Evolutionary conservation across 2,329 filamentous ascomycete genomes (phyloP), one percentile per base, ranked within the genome.

Genomic region (Chaetomium olivaceum): DNA sequence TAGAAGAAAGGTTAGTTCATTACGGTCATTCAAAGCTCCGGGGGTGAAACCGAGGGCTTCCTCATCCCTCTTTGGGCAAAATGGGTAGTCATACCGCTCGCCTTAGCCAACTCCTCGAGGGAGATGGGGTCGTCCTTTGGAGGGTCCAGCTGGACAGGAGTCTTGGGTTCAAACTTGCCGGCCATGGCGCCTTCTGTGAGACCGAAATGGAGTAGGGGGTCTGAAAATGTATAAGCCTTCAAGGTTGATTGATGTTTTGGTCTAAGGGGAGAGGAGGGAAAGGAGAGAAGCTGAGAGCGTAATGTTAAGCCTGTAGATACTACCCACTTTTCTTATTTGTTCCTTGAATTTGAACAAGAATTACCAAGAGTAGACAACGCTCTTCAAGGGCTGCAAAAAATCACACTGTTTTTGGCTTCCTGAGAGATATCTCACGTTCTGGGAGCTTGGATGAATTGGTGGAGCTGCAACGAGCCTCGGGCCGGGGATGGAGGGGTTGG

Each of bases 121-220:
- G 89, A 88, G 73, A 99, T 97, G 46, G 86, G 85, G 73, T 97
- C 93, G 75, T 92, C 85, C 80, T 96, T 98, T 16, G 95, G 95
- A 46, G 92, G 89, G 65, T 90, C 83, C 66, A 99, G 86, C 64
- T 88, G 80, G 67, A 95, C 89, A 3, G 91, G 85, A 31, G 81
- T 80, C 79, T 95, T 96, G 52, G 92, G 92, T 76, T 91, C 89
- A 73, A 96, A 96, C 72, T 86, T 89, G 69, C 83, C 85, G 67
- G 83, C 76, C 85, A 88, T 88, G 68, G 65, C 78, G 64, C 52
- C 50, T 59, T 25, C 16, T 36, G n/a, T n/a, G 23, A 31, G 8
- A 8, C 16, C 25, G 14, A 12, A 36, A 6, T 46, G 25, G 31
- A 50, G 52, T 12, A 36, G 51, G 7, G 7, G 6, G 21, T 16